Evolutionary conservation across 2,329 filamentous ascomycete species (phyloP).

Genomic region (Lachnellula cervina): DNA sequence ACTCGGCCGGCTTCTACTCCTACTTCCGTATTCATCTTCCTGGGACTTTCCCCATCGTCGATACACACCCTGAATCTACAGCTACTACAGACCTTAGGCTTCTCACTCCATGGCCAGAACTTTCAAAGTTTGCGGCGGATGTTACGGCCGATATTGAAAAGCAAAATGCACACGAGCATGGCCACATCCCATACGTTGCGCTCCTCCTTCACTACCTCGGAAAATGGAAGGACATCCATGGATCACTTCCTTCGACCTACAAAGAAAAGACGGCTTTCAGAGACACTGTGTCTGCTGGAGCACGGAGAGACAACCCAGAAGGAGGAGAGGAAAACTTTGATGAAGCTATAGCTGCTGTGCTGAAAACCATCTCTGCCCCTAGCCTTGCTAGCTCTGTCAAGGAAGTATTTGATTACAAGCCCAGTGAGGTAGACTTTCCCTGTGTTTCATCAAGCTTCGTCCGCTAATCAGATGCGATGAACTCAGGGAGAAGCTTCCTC

Average conservation of each 20-base stretch:
- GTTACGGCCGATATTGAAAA: slow-evolving; percentile 65
- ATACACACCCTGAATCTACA: slow-evolving; percentile 88
- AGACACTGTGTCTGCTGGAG: slow-evolving; percentile 59
- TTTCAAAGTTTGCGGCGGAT: slow-evolving; percentile 59
- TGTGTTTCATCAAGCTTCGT: not conserved
- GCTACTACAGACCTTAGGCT: slow-evolving; percentile 81
- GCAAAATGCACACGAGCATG: slow-evolving; percentile 76
- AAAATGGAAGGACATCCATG: slow-evolving; percentile 72
- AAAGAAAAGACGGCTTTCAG: slow-evolving; percentile 84
- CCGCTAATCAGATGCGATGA: not conserved
- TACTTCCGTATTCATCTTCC: slow-evolving; percentile 78
- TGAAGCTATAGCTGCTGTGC: slow-evolving; percentile 79
- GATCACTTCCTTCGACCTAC: slow-evolving; percentile 66
- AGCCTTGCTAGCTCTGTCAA: slow-evolving; percentile 64
- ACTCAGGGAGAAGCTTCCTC: slow-evolving; percentile 44
- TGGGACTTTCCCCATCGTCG: slow-evolving; percentile 82
- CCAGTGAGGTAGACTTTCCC: slow-evolving; percentile 38
- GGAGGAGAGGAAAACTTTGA: slow-evolving; percentile 96
- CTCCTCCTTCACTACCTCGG: slow-evolving; percentile 79
- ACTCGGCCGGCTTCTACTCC: slow-evolving; percentile 89
- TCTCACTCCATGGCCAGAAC: slow-evolving; percentile 78
- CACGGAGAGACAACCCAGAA: slow-evolving; percentile 69
- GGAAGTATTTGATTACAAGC: slow-evolving; percentile 70
- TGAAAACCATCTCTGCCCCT: slow-evolving; percentile 75
- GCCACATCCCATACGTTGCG: slow-evolving; percentile 83